Base-by-base conservation (phyloP, 805 yeast species). In the Myxozyma vanderwaltii region DNA sequence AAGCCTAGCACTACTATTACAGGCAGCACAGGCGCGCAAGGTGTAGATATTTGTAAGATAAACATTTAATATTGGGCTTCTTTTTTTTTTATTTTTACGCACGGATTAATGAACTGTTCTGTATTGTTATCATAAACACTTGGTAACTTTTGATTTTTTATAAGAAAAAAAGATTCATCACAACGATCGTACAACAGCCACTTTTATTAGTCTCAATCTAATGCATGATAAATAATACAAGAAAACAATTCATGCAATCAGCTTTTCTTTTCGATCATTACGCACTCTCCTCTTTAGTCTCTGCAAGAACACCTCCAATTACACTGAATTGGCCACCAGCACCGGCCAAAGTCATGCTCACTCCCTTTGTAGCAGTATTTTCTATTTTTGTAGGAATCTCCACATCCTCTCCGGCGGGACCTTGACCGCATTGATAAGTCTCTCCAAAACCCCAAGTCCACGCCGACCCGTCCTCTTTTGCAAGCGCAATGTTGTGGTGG, bases 371-470 rank as follows among this genome's bases (percentile, higher is more conserved):
- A 1, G 99, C 99, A 3, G 98, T 94, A 73, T 95, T 94, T 67
- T 85, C 84, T 68, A 94, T 89, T 73, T 92, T 82, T 0, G 97
- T 88, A 45, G 99, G 99, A 21, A 77, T 77, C 54, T 85, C 95
- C 55, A 90, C 87, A 72, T 94, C 98, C 48, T 89, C 97, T 38
- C 88, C 85, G 4, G 79, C 77, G 19, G 91, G 91, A 6, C 99
- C 99, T 60, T 91, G 84, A 12, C 99, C 99, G 33, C 92, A 86
- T 19, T 96, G 99, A 74, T 90, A 94, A 0, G 97, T 91, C 66
- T 92, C 98, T 46, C 95, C 97, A 71, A 91, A 94, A 0, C 99
- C 99, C 99, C 99, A 94, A 1, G 97, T 83, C 76, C 84, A 94
- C 1, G 85, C 88, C 52, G 88, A 76, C 13, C 99, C 99, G 67